phyloP scores from a whole-genome alignment of 2,329 filamentous ascomycete species.

The Pestalotiopsis sp. region DNA sequence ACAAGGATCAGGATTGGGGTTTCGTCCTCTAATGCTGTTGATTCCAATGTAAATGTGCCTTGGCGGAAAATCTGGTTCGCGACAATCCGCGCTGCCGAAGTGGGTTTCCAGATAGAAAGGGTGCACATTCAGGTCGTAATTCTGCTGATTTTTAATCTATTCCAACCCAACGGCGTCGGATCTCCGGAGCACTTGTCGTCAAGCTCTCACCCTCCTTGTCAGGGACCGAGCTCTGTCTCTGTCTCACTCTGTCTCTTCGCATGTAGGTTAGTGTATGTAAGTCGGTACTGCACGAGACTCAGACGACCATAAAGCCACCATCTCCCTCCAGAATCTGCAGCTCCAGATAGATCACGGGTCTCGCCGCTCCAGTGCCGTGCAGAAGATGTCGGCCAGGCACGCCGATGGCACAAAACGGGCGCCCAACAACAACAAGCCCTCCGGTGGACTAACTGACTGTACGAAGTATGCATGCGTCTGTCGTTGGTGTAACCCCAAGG shows the following conservation, averaged over 20 bases:
- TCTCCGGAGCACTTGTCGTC: background rate
- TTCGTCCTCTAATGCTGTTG: background rate
- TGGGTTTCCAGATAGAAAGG: background rate
- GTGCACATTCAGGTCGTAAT: background rate
- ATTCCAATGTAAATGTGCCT: background rate
- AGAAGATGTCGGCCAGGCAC: background rate
- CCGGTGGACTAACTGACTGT: background rate
- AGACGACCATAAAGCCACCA: background rate
- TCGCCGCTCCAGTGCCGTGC: background rate
- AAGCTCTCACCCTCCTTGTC: background rate
- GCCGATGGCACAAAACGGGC: background rate
- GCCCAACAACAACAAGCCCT: background rate
- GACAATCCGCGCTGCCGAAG: background rate
- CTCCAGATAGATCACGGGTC: background rate
- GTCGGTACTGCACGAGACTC: background rate
- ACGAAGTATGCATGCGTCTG: background rate
- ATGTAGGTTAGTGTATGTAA: too few relatives aligned
- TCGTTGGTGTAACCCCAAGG: background rate
- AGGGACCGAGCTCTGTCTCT: background rate
- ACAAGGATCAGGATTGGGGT: conserved; percentile 1
- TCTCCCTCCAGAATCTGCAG: background rate
- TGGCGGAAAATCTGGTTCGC: conserved; percentile 5
- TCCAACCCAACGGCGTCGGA: background rate
- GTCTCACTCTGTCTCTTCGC: too few relatives aligned
- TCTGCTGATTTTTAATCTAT: background rate